These are phyloP conservation scores for Colletotrichum sp. DNA, from an alignment of 2,329 filamentous ascomycete species.

Conservation along the genomic window DNA sequence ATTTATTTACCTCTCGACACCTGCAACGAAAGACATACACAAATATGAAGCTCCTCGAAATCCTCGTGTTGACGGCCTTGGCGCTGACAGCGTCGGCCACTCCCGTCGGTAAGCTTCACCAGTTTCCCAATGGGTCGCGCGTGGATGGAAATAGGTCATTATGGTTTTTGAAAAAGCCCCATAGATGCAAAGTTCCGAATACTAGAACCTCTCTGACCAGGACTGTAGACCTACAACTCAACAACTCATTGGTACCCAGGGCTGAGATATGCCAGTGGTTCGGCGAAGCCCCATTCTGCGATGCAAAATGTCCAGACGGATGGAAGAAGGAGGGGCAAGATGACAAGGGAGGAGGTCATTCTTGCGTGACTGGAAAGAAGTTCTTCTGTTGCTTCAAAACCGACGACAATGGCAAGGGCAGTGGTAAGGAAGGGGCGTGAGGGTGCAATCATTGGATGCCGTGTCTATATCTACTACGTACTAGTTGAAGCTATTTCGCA, in stretches of 20 bases:
- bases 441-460: rapidly evolving
- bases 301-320: neutral
- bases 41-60: neutral
- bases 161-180: neutral
- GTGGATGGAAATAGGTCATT: neutral
- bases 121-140: neutral
- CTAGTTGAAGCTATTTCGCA: rapidly evolving
- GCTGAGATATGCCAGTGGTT: neutral
- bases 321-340: neutral
- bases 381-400: neutral
- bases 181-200: rapidly evolving
- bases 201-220: neutral
- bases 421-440: neutral
- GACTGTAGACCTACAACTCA: neutral
- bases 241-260: rapidly evolving
- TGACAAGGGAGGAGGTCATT: neutral
- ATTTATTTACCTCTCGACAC: rapidly evolving
- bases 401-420: neutral
- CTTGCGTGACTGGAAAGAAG: neutral
- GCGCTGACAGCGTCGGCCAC: neutral
- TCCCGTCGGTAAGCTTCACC: neutral
- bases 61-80: neutral
- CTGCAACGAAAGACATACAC: neutral
- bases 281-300: neutral
- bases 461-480: neutral